phyloP scores from a whole-genome alignment of 2,329 filamentous ascomycete genomes.

The Alternaria dauci region DNA sequence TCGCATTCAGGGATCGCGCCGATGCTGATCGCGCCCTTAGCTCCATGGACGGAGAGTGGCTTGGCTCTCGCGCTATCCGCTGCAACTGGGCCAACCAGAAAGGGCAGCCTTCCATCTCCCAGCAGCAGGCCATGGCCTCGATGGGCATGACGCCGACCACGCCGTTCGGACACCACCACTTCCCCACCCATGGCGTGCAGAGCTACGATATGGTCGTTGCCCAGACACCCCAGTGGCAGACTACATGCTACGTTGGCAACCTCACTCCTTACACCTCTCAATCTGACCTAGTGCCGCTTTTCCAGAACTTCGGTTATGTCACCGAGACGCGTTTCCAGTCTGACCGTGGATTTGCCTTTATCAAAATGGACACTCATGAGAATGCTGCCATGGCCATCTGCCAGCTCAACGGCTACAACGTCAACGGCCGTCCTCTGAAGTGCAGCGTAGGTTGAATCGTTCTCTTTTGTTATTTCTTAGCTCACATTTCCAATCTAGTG shows the following conservation, averaged over 20 bases:
- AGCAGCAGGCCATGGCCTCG: conserved; percentile 94
- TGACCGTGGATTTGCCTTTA: conserved; percentile 96
- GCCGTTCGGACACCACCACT: conserved; percentile 95
- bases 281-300: conserved; percentile 94
- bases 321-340: conserved; percentile 98
- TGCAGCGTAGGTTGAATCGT: conserved; percentile 81
- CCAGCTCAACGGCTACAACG: conserved; percentile 96
- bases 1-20: conserved; percentile 90
- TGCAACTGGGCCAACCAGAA: conserved; percentile 99
- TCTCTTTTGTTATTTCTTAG: conserved; percentile 30
- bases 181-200: conserved; percentile 94
- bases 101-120: conserved; percentile 97
- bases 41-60: conserved; percentile 99
- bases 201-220: conserved; percentile 97
- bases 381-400: conserved; percentile 99
- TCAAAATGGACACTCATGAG: conserved; percentile 99
- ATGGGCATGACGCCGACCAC: conserved; percentile 99
- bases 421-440: conserved; percentile 95
- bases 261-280: conserved; percentile 97
- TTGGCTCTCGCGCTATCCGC: conserved; percentile 95
- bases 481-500: conserved; percentile 68
- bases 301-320: conserved; percentile 98
- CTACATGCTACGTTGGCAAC: conserved; percentile 97
- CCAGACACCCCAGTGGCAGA: conserved; percentile 98
- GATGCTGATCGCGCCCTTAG: conserved; percentile 96